These are phyloP conservation scores for Manihot esculenta DNA, from an alignment of 441 rosid species.

Conservation along the genomic window DNA sequence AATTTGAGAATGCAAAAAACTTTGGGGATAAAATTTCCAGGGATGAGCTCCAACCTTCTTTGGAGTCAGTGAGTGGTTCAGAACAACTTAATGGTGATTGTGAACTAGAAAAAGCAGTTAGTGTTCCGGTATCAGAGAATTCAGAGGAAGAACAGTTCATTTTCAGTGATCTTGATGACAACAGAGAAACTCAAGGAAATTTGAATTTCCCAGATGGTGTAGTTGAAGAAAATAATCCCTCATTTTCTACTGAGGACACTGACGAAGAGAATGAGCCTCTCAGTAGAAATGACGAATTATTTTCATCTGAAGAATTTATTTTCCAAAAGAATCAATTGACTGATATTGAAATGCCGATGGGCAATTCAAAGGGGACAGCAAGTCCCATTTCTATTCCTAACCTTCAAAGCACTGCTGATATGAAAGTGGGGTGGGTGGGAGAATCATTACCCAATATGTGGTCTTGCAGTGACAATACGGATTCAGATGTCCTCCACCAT, in stretches of 20 bases:
- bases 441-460: slow-evolving; percentile 76
- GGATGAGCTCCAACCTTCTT: slow-evolving; percentile 29
- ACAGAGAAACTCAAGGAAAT: slow-evolving; percentile 26
- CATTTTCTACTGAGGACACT: slow-evolving; percentile 24
- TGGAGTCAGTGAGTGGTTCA: slow-evolving; percentile 29
- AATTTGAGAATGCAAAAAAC: slow-evolving; percentile 29
- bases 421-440: slow-evolving; percentile 40
- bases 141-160: slow-evolving; percentile 76
- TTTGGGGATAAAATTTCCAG: slow-evolving; percentile 10
- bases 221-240: slow-evolving; percentile 27
- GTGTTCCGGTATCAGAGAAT: slow-evolving; percentile 40
- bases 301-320: slow-evolving; percentile 27
- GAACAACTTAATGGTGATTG: slow-evolving; percentile 28
- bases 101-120: slow-evolving; percentile 29
- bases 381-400: slow-evolving; percentile 52
- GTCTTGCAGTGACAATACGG: slow-evolving; percentile 35
- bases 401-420: slow-evolving; percentile 27
- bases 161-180: slow-evolving; percentile 66
- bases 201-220: slow-evolving; percentile 29
- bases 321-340: slow-evolving; percentile 26
- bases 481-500: slow-evolving; percentile 25
- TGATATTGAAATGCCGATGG: slow-evolving; percentile 32
- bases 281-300: slow-evolving; percentile 23
- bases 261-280: slow-evolving; percentile 25
- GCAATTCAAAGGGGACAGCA: slow-evolving; percentile 35